Percentiles rank a stretch among this genome's conserved stretches.
phyloP scores from a whole-genome alignment of 805 yeast species.

The Ogataea paradorogensis region DNA sequence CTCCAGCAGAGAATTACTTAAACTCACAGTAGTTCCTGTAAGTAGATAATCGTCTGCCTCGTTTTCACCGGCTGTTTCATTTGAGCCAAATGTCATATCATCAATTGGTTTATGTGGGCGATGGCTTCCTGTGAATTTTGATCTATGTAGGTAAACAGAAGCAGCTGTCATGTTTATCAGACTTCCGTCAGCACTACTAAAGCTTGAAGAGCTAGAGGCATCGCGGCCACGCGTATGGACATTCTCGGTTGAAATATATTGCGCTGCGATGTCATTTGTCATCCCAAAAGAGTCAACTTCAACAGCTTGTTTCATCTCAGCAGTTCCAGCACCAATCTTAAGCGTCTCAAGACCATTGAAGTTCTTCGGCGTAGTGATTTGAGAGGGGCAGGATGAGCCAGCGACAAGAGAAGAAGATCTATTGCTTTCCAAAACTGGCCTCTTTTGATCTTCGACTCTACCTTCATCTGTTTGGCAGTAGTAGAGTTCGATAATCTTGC shows the following conservation, averaged over 20 bases:
- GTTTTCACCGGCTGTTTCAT: background rate
- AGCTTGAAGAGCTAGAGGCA: background rate
- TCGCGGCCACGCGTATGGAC: background rate
- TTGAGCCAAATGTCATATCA: background rate
- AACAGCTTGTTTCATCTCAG: too few species aligned
- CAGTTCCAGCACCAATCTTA: too few species aligned
- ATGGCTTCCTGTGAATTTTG: conserved; percentile 11
- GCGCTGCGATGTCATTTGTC: too few species aligned
- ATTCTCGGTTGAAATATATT: too few species aligned
- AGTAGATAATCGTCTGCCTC: conserved; percentile 14
- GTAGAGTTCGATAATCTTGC: conserved; percentile 27
- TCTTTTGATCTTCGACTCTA: too few species aligned
- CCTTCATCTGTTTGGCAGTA: conserved; percentile 3
- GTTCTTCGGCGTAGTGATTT: too few species aligned
- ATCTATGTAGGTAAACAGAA: conserved; percentile 26
- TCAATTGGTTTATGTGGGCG: background rate
- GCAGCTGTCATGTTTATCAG: conserved; percentile 21
- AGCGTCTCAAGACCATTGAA: too few species aligned
- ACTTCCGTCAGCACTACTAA: background rate
- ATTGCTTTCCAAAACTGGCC: too few species aligned
- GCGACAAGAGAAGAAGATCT: too few species aligned
- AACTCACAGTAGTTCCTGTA: conserved; percentile 23
- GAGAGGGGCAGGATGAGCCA: too few species aligned
- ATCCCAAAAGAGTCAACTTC: too few species aligned
- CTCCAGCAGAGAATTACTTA: conserved; percentile 28